phyloP scores from a whole-genome alignment of 2,329 filamentous ascomycete species.

The Cucurbitaria berberidis region DNA sequence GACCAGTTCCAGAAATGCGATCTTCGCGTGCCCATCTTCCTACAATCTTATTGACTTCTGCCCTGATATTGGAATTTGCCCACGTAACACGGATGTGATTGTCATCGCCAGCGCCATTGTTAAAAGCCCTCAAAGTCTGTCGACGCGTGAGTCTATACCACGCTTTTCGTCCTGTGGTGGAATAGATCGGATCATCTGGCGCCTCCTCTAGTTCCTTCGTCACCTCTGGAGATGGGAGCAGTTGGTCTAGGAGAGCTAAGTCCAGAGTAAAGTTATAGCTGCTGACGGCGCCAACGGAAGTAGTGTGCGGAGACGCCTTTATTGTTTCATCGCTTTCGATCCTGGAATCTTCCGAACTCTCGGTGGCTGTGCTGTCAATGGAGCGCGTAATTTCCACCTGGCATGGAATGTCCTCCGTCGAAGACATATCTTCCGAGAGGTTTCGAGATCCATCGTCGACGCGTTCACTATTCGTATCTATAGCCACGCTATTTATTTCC shows the following conservation, averaged over 20 bases:
- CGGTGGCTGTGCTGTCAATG: no score
- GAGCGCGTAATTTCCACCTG: neutral
- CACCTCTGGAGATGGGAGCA: slow-evolving; percentile 30
- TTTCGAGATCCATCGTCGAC: neutral
- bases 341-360: neutral
- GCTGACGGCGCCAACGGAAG: slow-evolving; percentile 8
- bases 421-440: neutral
- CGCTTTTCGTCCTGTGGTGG: slow-evolving; percentile 45
- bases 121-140: slow-evolving; percentile 48
- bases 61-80: slow-evolving; percentile 40
- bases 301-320: neutral
- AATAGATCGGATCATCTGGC: slow-evolving; percentile 40
- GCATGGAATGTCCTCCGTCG: neutral
- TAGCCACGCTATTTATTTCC: no score
- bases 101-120: slow-evolving; percentile 41
- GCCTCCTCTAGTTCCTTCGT: slow-evolving; percentile 17
- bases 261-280: slow-evolving; percentile 16
- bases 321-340: neutral
- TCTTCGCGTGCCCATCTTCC: slow-evolving; percentile 47
- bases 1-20: slow-evolving; percentile 45
- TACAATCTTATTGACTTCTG: slow-evolving; percentile 46
- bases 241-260: slow-evolving; percentile 25
- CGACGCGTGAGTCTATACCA: slow-evolving; percentile 50
- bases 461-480: neutral
- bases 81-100: slow-evolving; percentile 49